Percentiles rank a stretch among this genome's conserved stretches.
Evolutionary conservation across 2,329 filamentous ascomycete genomes (phyloP).

Genomic region (Aspergillus chevalieri): DNA sequence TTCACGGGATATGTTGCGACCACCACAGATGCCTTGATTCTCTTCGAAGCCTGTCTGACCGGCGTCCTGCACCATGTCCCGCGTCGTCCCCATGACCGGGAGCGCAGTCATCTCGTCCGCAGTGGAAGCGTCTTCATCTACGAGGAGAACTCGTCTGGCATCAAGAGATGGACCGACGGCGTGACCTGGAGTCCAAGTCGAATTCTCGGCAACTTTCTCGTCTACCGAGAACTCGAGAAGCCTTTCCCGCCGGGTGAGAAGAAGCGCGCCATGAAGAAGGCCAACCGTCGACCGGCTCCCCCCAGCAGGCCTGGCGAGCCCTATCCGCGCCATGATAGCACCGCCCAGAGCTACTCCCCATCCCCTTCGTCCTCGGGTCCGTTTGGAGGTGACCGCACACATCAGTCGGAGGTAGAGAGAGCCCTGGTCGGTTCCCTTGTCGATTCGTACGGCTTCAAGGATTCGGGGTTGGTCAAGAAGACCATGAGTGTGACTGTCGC

Average conservation of each 20-base stretch:
- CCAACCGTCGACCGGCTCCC: constrained; percentile 42
- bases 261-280: constrained; percentile 72
- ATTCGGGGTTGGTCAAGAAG: constrained; percentile 80
- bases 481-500: constrained; percentile 75
- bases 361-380: constrained; percentile 28
- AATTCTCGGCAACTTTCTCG: constrained; percentile 75
- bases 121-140: constrained; percentile 89
- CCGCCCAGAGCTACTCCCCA: constrained; percentile 35
- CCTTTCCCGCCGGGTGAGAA: constrained; percentile 77
- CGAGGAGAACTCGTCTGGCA: constrained; percentile 81
- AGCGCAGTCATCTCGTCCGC: constrained; percentile 68
- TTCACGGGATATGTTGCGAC: constrained; percentile 62
- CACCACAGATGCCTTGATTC: constrained; percentile 68
- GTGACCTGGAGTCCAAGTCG: constrained; percentile 85
- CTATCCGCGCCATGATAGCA: constrained; percentile 41
- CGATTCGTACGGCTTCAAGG: constrained; percentile 86
- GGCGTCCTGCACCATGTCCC: constrained; percentile 69
- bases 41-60: constrained; percentile 72
- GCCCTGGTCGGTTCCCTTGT: constrained; percentile 73
- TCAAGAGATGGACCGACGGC: constrained; percentile 92
- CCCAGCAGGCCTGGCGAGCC: constrained; percentile 48
- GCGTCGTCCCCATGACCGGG: constrained; percentile 78
- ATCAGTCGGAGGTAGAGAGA: constrained; percentile 46
- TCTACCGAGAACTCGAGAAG: constrained; percentile 75
- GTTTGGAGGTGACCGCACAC: constrained; percentile 32